Conservation (phyloP, 129 eudicot species). For the Flaveria robusta region DNA sequence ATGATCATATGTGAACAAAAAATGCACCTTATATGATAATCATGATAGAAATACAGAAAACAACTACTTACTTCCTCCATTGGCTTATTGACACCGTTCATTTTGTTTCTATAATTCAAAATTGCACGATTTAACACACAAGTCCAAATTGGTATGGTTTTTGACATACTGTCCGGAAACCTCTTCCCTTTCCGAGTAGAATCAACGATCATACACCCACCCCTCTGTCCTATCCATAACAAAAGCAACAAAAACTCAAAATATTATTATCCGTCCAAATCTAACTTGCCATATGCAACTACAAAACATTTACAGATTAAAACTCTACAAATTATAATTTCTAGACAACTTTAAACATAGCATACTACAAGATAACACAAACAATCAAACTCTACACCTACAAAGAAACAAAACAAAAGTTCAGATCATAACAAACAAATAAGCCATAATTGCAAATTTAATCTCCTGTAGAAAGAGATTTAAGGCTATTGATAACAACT, state of each 20-base stretch:
- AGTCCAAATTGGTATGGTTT: conserved; percentile 96
- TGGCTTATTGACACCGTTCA: conserved; percentile 13
- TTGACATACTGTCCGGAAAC: conserved; percentile 98
- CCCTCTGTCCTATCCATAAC: conserved; percentile 81
- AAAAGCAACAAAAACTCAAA: conserved; percentile 29
- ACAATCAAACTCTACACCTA: background rate
- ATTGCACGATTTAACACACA: conserved; percentile 91
- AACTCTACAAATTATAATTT: background rate
- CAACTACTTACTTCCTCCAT: conserved; percentile 49
- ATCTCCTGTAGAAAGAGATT: background rate
- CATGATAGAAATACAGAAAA: background rate
- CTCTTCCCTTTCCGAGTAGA: conserved; percentile 96
- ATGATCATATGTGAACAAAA: conserved; percentile 5
- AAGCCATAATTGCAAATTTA: background rate
- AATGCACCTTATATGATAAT: background rate
- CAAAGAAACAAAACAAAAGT: background rate
- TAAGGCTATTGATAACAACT: background rate
- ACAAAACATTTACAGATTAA: background rate
- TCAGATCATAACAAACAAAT: background rate
- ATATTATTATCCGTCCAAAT: conserved; percentile 10
- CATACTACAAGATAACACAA: background rate
- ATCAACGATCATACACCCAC: conserved; percentile 93
- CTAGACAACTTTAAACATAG: background rate
- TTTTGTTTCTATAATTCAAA: conserved; percentile 46
- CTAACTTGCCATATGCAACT: background rate